Base-by-base conservation (phyloP, 345 rosid genomes). In the Eucalyptus grandis region DNA sequence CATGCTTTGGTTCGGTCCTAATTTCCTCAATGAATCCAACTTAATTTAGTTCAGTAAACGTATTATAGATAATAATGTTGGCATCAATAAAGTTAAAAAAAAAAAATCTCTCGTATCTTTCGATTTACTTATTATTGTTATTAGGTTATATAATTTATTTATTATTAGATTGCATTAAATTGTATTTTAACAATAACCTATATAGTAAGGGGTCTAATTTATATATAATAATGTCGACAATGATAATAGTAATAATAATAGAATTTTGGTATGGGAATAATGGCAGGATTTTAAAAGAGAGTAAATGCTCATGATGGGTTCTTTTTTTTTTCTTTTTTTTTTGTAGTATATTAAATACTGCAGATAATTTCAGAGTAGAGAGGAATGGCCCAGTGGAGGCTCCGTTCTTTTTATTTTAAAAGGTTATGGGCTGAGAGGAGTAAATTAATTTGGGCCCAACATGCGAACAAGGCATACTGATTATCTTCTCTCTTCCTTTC, bases 21-120 rank as follows among this genome's bases (percentile, higher is more conserved):
- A 22, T 56, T 56, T 56, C 62, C 62, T 56, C 27, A 56, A 56
- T 22, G 62, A 56, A 22, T 56, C 62, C 62, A 56, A 56, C 62
- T 56, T 21, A 56, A 9, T 9, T 22, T 56, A 22, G 12, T 56
- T 56, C 62, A 56, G 2, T 56, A 4, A 56, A 22, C 3, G 13
- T 9, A 24, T 24, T 56, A 22, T 24, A 22, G 12, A 56, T 22
- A 22, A 56, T 56, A 22, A 22, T 56, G 27, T 9, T 56, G 60
- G 27, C 60, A 56, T 56, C 60, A 56, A 22, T 56, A 56, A 56
- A 22, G 27, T 56, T 21, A 21, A 56, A 56, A 54, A 54, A 4
- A 51, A n/a, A n/a, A n/a, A n/a, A n/a, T n/a, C n/a, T n/a, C n/a
- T 22, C 0, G 0, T 22, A 56, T 22, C 26, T 56, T 22, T 56